Evolutionary conservation across 345 rosid genomes (phyloP).

Genomic region (Linum usitatissimum): DNA sequence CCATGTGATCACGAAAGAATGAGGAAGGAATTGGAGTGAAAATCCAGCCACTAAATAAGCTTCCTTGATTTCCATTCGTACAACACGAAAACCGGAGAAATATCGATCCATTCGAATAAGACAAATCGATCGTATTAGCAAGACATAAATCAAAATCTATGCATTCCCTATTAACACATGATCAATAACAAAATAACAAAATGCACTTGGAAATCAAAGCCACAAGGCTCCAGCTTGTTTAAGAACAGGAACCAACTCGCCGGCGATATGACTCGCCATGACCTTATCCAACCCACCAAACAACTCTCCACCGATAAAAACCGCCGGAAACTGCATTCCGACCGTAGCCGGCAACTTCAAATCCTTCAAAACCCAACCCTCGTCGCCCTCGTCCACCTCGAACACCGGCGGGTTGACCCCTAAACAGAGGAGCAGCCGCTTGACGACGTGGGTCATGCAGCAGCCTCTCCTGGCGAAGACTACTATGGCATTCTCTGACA

Average conservation of each 20-base stretch:
- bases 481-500: constrained; percentile 68
- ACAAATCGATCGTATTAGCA: too few species aligned
- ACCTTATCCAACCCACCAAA: constrained; percentile 85
- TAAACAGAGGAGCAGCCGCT: constrained; percentile 52
- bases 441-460: constrained; percentile 88
- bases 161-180: too few species aligned
- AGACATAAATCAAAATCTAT: too few species aligned
- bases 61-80: too few species aligned
- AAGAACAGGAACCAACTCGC: constrained; percentile 64
- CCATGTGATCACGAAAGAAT: too few species aligned
- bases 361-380: constrained; percentile 26
- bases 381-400: constrained; percentile 62
- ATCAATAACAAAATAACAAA: too few species aligned
- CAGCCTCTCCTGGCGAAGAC: constrained; percentile 69
- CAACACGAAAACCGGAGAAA: too few species aligned
- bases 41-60: too few species aligned
- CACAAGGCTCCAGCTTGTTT: constrained; percentile 94
- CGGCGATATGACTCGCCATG: constrained; percentile 91
- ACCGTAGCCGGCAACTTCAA: constrained; percentile 17
- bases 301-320: constrained; percentile 77
- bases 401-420: constrained; percentile 75
- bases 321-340: constrained; percentile 55
- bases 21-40: too few species aligned
- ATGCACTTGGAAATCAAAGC: constrained; percentile 46
- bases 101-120: neutral